Percentiles rank a stretch among this genome's conserved stretches.
Conservation (phyloP, 2,329 filamentous ascomycete genomes). For the Fusarium sp. region DNA sequence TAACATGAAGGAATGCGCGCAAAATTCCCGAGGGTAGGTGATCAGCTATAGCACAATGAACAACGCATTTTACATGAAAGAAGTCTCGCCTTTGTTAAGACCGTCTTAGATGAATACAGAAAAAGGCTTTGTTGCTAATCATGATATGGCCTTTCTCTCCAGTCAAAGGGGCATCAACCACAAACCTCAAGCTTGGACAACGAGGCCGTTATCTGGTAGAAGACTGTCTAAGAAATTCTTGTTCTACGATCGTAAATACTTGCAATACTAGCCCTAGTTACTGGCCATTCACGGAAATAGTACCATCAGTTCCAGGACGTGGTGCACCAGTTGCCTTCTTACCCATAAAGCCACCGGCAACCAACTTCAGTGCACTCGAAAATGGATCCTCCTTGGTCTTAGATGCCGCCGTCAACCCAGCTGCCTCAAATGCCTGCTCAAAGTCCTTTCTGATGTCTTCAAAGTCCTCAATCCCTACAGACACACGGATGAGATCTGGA, state of each 20-base stretch:
- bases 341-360: not conserved
- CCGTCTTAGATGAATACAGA: not conserved
- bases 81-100: too few species aligned
- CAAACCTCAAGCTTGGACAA: not conserved
- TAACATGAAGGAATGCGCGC: not conserved
- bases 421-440: conserved; percentile 59
- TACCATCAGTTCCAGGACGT: not conserved
- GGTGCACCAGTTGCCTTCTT: not conserved
- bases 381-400: not conserved
- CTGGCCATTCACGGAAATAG: not conserved
- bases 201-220: not conserved
- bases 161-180: not conserved
- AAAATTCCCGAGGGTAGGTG: not conserved
- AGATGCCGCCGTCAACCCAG: not conserved
- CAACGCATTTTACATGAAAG: not conserved
- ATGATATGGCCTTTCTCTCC: not conserved
- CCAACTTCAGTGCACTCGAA: not conserved
- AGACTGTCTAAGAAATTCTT: not conserved
- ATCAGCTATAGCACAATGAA: not conserved
- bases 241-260: not conserved
- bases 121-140: not conserved
- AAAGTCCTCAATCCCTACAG: conserved; percentile 71
- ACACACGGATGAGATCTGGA: conserved; percentile 44
- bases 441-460: conserved; percentile 81
- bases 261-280: not conserved